These are phyloP conservation scores for Articulospora tetracladia DNA, from an alignment of 495 filamentous ascomycete genomes.

Conservation along the genomic window DNA sequence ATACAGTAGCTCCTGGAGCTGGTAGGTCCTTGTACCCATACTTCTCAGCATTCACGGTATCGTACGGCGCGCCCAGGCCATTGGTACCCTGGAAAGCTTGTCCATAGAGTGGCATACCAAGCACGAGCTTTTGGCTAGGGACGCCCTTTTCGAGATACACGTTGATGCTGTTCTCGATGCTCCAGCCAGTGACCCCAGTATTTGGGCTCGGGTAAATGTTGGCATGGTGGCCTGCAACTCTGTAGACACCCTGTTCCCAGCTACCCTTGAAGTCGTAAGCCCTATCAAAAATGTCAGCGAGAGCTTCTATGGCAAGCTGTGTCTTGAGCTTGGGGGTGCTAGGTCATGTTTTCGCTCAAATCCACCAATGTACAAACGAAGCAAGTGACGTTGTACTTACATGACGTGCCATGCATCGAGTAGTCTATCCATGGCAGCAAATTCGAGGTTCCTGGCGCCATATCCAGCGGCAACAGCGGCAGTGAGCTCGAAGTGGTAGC, in stretches of 20 bases:
- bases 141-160: constrained; percentile 67
- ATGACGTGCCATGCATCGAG: constrained; percentile 89
- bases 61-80: constrained; percentile 66
- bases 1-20: constrained; percentile 40
- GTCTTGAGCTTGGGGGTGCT: too few relatives aligned
- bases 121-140: constrained; percentile 61
- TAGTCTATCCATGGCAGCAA: constrained; percentile 65
- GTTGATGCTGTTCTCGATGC: constrained; percentile 58
- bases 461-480: constrained; percentile 61
- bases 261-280: constrained; percentile 71
- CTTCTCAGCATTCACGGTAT: constrained; percentile 52
- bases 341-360: too few relatives aligned
- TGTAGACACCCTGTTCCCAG: constrained; percentile 49
- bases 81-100: constrained; percentile 70
- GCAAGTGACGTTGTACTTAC: constrained; percentile 20
- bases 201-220: constrained; percentile 62
- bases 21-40: constrained; percentile 58
- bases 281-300: background rate
- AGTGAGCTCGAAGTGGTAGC: constrained; percentile 68
- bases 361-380: too few relatives aligned
- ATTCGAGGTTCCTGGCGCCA: constrained; percentile 65
- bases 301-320: too few relatives aligned
- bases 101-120: constrained; percentile 86
- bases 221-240: constrained; percentile 66
- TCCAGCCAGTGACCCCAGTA: constrained; percentile 59